These are phyloP conservation scores for Halocafeteria seosinensis DNA, from an alignment of 108 stramenopile species.

Conservation along the genomic window DNA sequence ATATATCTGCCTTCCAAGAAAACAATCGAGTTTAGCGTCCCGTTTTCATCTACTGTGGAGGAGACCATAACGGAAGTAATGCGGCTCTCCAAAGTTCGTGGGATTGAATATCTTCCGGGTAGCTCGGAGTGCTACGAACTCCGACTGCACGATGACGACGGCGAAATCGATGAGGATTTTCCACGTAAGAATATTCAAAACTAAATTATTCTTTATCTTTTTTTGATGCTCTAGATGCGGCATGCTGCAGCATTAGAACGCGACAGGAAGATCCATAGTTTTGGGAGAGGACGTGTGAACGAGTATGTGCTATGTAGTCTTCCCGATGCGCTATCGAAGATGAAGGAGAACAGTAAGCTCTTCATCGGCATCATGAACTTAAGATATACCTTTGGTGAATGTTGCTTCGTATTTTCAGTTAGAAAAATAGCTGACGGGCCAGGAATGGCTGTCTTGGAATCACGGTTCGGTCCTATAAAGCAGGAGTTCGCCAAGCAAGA, in stretches of 20 bases:
- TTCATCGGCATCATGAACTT: too few relatives aligned
- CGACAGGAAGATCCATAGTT: not conserved
- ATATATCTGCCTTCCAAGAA: not conserved
- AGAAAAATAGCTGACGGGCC: too few relatives aligned
- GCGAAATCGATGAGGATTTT: slow-evolving; percentile 18
- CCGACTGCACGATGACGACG: slow-evolving; percentile 16
- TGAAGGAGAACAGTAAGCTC: too few relatives aligned
- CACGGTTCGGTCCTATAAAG: too few relatives aligned
- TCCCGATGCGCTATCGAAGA: too few relatives aligned
- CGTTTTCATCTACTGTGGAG: not conserved
- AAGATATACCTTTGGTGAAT: too few relatives aligned
- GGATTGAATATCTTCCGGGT: not conserved
- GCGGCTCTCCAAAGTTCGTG: not conserved
- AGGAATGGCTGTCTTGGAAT: not conserved
- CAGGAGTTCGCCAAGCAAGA: too few relatives aligned
- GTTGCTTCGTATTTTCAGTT: too few relatives aligned
- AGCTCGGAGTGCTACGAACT: slow-evolving; percentile 10
- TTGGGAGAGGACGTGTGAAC: not conserved
- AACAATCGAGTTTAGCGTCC: not conserved
- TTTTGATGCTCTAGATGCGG: too few relatives aligned
- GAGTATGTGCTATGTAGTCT: not conserved
- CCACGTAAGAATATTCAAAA: too few relatives aligned
- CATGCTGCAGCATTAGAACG: slow-evolving; percentile 10
- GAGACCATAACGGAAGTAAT: not conserved
- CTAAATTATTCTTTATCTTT: too few relatives aligned